These are phyloP conservation scores for Malus hybrid DNA, from an alignment of 331 rosid species.

Conservation along the genomic window DNA sequence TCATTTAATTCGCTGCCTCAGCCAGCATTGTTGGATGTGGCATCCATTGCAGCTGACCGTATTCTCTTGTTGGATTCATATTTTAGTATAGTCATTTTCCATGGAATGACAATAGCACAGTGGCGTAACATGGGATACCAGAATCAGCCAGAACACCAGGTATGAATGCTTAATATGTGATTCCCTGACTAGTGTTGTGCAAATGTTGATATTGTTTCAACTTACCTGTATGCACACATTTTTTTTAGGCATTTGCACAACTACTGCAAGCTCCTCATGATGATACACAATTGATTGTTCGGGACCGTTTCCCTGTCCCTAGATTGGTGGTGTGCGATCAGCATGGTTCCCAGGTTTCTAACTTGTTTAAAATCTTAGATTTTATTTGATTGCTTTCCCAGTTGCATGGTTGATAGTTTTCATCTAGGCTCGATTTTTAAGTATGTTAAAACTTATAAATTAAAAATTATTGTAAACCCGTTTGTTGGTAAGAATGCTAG, in stretches of 20 bases:
- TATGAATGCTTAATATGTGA: constrained; percentile 17
- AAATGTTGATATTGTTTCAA: background rate
- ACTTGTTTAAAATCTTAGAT: background rate
- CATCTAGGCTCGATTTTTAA: background rate
- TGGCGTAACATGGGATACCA: constrained; percentile 99
- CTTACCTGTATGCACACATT: background rate
- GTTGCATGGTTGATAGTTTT: background rate
- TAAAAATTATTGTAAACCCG: background rate
- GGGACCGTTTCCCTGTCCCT: constrained; percentile 91
- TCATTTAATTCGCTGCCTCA: constrained; percentile 85
- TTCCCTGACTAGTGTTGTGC: background rate
- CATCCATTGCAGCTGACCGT: constrained; percentile 84
- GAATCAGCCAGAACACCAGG: constrained; percentile 79
- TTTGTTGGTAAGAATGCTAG: background rate
- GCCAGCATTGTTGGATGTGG: constrained; percentile 89
- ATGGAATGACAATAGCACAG: constrained; percentile 97
- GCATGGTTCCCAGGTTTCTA: constrained; percentile 94
- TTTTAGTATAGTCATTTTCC: constrained; percentile 89
- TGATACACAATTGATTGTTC: constrained; percentile 59
- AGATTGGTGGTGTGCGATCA: constrained; percentile 97
- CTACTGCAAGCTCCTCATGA: constrained; percentile 73
- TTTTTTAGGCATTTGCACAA: constrained; percentile 73
- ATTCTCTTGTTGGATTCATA: constrained; percentile 89
- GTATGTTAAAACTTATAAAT: background rate
- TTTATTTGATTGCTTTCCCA: background rate